Evolutionary conservation across 306 rosid species (phyloP).

Genomic region (Quercus suber): DNA sequence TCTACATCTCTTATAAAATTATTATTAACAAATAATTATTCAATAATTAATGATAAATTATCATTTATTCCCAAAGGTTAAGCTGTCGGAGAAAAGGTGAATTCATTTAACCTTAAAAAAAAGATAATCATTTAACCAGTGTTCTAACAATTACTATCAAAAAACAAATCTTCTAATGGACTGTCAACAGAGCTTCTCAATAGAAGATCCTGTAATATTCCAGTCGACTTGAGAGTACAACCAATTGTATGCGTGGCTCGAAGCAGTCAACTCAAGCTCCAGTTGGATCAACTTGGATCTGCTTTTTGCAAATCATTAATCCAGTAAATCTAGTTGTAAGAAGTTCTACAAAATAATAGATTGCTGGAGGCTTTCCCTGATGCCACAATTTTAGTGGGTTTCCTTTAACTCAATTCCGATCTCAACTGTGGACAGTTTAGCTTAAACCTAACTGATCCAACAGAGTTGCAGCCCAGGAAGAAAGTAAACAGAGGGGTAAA

Average conservation of each 20-base stretch:
- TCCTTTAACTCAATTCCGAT: neutral
- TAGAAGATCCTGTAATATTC: neutral
- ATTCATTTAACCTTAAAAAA: too few relatives aligned
- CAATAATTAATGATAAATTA: neutral
- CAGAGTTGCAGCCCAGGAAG: neutral
- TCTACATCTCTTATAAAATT: neutral
- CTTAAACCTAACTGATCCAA: neutral
- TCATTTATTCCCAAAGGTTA: too few relatives aligned
- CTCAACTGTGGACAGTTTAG: neutral
- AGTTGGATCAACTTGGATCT: neutral
- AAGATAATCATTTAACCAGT: too few relatives aligned
- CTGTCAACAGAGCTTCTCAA: neutral
- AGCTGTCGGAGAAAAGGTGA: too few relatives aligned
- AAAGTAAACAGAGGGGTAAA: neutral
- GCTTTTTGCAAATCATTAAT: neutral
- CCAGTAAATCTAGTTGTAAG: neutral
- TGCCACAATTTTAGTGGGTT: neutral
- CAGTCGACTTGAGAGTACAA: neutral
- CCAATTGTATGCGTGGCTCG: neutral
- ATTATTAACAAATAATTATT: neutral
- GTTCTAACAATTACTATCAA: neutral
- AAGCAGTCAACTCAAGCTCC: too few relatives aligned
- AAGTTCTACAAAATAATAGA: neutral
- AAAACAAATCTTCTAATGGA: conserved; percentile 10
- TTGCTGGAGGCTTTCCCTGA: neutral